A percentile compares a stretch with the other conserved stretches of the same genome.
Evolutionary conservation across 495 filamentous ascomycete species (phyloP).

Genomic region (Hypoxylon cercidicola): DNA sequence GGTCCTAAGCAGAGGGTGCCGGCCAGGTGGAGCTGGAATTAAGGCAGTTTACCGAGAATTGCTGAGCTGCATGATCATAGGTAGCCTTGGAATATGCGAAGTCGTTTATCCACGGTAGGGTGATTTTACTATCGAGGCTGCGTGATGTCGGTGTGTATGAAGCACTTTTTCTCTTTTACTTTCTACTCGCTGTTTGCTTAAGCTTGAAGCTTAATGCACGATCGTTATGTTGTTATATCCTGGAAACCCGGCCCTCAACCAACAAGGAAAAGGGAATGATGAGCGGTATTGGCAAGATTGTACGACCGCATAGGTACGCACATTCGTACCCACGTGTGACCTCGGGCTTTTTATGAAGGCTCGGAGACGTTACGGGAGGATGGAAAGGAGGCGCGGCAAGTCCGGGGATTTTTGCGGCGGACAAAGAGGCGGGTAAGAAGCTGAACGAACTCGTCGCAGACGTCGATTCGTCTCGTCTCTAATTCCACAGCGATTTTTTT

Average conservation of each 20-base stretch:
- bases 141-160: constrained; percentile 27
- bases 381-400: constrained; percentile 37
- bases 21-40: constrained; percentile 48
- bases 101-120: constrained; percentile 22
- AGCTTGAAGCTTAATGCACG: constrained; percentile 24
- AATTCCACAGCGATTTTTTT: constrained; percentile 34
- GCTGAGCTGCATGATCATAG: constrained; percentile 50
- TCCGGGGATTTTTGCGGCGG: constrained; percentile 36
- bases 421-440: constrained; percentile 27
- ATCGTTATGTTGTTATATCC: constrained; percentile 28
- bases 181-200: constrained; percentile 26
- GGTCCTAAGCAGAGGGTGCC: constrained; percentile 35
- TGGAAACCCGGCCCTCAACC: constrained; percentile 36
- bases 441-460: constrained; percentile 37
- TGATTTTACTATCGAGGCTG: constrained; percentile 26
- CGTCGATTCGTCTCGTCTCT: constrained; percentile 31
- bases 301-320: constrained; percentile 29
- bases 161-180: constrained; percentile 23
- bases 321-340: constrained; percentile 41
- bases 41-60: constrained; percentile 46
- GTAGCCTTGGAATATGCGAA: constrained; percentile 32
- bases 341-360: constrained; percentile 32
- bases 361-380: constrained; percentile 35
- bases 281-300: constrained; percentile 40
- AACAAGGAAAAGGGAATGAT: constrained; percentile 36